phyloP scores from a whole-genome alignment of 1,284 basidiomycete genomes.

The Ustilago lituana region DNA sequence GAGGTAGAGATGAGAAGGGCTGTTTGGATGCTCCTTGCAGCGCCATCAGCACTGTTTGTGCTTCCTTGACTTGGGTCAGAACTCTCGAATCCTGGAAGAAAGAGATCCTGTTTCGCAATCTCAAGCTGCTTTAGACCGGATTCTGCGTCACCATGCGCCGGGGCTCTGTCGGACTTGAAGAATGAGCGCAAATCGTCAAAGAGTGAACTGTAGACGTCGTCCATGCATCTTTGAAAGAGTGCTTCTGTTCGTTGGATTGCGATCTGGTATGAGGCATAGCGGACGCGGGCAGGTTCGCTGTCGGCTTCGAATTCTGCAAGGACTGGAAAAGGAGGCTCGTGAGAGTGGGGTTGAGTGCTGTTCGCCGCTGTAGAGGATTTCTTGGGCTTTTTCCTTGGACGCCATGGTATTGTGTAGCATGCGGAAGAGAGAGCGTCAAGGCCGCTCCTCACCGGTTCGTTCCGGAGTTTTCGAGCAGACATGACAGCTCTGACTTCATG shows the following conservation, averaged over 20 bases:
- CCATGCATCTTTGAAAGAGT: slow-evolving; percentile 36
- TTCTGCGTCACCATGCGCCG: neutral
- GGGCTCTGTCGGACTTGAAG: slow-evolving; percentile 11
- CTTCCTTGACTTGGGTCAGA: neutral
- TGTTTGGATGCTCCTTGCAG: slow-evolving; percentile 36
- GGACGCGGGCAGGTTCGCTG: slow-evolving; percentile 27
- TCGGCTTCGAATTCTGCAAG: slow-evolving; percentile 41
- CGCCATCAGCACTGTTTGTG: neutral
- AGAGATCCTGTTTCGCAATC: slow-evolving; percentile 21
- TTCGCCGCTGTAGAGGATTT: neutral
- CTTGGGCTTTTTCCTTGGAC: slow-evolving; percentile 29
- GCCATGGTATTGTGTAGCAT: slow-evolving; percentile 51
- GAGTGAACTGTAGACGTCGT: slow-evolving; percentile 28
- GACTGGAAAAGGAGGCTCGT: slow-evolving; percentile 25
- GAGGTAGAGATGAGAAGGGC: slow-evolving; percentile 45
- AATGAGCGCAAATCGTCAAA: slow-evolving; percentile 33
- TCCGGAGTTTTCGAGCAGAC: slow-evolving; percentile 17
- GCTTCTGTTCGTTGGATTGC: slow-evolving; percentile 28
- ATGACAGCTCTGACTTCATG: slow-evolving; percentile 3
- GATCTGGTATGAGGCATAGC: slow-evolving; percentile 35
- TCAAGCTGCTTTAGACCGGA: slow-evolving; percentile 1
- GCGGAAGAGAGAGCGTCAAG: slow-evolving; percentile 40
- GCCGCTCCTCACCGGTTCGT: slow-evolving; percentile 10
- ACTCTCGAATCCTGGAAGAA: slow-evolving; percentile 38
- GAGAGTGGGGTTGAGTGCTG: neutral